Base-by-base conservation (phyloP, 345 rosid genomes). In the Eucalyptus grandis region DNA sequence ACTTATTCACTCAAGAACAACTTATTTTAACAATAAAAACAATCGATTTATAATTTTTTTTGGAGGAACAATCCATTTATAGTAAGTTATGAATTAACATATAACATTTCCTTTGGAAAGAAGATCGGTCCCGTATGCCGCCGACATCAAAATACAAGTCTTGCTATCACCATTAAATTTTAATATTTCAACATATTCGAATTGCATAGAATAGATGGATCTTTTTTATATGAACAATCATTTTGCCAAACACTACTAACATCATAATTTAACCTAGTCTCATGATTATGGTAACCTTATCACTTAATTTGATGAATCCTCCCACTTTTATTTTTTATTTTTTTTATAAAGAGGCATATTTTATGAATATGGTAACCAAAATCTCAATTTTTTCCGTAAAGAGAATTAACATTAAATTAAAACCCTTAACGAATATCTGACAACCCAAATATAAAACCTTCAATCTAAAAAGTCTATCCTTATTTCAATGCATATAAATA, bases 121-220 rank as follows among this genome's bases (percentile, higher is more conserved):
- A 11, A 69, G 4, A 34, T 69, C 21, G 0, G 6, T 34, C 44
- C 1, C 4, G 0, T 69, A 69, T 17, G 22, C 5, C 0, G 26
- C 26, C 11, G 3, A 9, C 26, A 34, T 11, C 6, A 34, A 37
- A 72, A 72, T 34, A 72, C 11, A 43, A 11, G 24, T 17, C 82
- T 43, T 0, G 2, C 24, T 6, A 19, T 10, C 14, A 0, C 46
- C 24, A 4, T 34, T 72, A 72, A 10, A 72, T 34, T 72, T 34
- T 9, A 5, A 34, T 9, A 5, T 69, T 37, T 72, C 11, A 34
- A 19, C 44, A 17, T 72, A 72, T 72, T 72, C 2, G 5, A 72
- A 9, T 17, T 17, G 12, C 13, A 6, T 9, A 34, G 3, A 72
- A 5, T 0, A 10, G 2, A 11, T 6, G 7, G 82, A 34, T 6